phyloP scores from a whole-genome alignment of 139 green algal genomes.

The Edaphochlamys debaryana region DNA sequence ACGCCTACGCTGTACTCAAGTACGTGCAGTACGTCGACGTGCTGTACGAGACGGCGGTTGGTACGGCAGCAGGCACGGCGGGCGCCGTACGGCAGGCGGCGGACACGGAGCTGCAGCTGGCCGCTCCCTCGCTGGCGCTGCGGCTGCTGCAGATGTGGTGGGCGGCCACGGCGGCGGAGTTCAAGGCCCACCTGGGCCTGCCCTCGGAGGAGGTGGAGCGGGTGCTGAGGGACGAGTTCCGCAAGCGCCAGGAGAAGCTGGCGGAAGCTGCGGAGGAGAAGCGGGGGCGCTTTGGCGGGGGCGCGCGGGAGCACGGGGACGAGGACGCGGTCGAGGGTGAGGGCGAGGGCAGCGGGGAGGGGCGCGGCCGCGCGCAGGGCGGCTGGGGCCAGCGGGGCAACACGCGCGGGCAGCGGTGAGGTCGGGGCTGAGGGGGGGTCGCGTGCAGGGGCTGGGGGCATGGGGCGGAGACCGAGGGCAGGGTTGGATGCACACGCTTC shows the following conservation, averaged over 20 bases:
- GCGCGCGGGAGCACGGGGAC: background rate
- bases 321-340: no score
- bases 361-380: no score
- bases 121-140: constrained; percentile 16
- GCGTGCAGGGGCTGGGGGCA: no score
- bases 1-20: constrained; percentile 22
- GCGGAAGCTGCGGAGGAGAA: no score
- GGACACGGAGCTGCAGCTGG: constrained; percentile 19
- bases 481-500: no score
- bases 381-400: no score
- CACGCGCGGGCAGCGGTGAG: no score
- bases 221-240: background rate
- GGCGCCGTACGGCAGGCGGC: background rate
- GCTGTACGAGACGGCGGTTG: background rate
- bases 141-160: constrained; percentile 38
- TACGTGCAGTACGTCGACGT: constrained; percentile 36
- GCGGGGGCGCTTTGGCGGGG: no score
- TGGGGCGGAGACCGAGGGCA: no score
- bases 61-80: no score
- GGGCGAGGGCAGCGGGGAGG: no score
- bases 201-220: constrained; percentile 21
- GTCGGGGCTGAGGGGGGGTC: no score
- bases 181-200: constrained; percentile 16
- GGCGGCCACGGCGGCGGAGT: constrained; percentile 13
- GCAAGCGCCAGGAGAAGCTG: background rate